Evolutionary conservation across 2,329 filamentous ascomycete genomes (phyloP).

Genomic region (Fonsecaea monophora): DNA sequence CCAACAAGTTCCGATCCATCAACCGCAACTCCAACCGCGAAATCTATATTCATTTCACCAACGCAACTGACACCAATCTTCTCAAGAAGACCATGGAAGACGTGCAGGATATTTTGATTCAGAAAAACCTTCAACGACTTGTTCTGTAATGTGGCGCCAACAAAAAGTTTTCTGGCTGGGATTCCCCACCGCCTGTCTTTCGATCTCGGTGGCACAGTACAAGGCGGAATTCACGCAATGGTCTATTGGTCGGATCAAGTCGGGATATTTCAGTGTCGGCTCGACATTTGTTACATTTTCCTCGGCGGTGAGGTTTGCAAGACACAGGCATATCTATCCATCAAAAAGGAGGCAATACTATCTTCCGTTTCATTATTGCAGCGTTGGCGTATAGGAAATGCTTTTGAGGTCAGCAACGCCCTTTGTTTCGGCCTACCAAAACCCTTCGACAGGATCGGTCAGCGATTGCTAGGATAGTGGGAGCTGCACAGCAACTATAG

Average conservation of each 20-base stretch:
- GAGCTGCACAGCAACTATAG: neutral
- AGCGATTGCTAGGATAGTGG: neutral
- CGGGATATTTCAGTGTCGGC: neutral
- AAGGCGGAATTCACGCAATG: neutral
- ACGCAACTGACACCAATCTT: slow-evolving; percentile 71
- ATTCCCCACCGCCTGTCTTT: neutral
- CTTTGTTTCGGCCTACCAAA: slow-evolving; percentile 9
- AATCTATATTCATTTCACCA: slow-evolving; percentile 66
- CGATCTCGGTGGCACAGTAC: slow-evolving; percentile 18
- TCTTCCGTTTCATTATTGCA: slow-evolving; percentile 24
- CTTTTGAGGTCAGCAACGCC: slow-evolving; percentile 8
- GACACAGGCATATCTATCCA: neutral
- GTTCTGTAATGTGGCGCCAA: slow-evolving; percentile 64
- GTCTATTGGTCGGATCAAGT: neutral
- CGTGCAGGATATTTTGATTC: slow-evolving; percentile 87
- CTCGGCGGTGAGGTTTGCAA: neutral
- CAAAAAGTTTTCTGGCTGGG: slow-evolving; percentile 3
- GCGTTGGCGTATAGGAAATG: slow-evolving; percentile 29
- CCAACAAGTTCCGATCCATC: slow-evolving; percentile 78
- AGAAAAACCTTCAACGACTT: slow-evolving; percentile 79
- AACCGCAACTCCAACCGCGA: slow-evolving; percentile 68
- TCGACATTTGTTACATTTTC: slow-evolving; percentile 12
- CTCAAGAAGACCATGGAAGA: slow-evolving; percentile 86
- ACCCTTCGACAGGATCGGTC: slow-evolving; percentile 8
- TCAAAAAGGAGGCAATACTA: slow-evolving; percentile 18